phyloP scores from a whole-genome alignment of 495 filamentous ascomycete genomes.

The Penicillium odoratum region DNA sequence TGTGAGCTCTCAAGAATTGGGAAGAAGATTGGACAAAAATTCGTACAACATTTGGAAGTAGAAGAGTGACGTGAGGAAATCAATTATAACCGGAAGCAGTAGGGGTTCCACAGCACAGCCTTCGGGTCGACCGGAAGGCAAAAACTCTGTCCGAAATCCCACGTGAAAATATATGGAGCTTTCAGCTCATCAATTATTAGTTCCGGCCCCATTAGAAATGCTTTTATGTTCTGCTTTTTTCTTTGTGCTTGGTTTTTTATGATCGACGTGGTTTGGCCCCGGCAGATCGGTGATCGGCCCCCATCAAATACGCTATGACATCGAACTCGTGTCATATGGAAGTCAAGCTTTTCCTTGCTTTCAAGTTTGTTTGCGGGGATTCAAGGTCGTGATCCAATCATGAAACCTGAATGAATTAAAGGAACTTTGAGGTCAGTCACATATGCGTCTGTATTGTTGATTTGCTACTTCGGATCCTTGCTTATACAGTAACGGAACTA shows the following conservation, averaged over 20 bases:
- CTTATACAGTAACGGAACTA: not conserved
- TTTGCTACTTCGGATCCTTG: not conserved
- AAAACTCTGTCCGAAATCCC: slow-evolving; percentile 8
- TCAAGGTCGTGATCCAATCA: not conserved
- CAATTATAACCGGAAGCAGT: slow-evolving; percentile 15
- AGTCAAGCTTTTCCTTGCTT: not conserved
- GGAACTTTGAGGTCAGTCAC: not conserved
- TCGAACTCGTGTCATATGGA: not conserved
- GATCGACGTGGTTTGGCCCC: slow-evolving; percentile 12
- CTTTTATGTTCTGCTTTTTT: not conserved
- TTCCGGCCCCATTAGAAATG: not conserved
- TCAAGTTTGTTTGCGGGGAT: not conserved
- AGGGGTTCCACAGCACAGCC: slow-evolving; percentile 40
- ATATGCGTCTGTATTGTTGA: not conserved
- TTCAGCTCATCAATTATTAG: not conserved
- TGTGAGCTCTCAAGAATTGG: not conserved
- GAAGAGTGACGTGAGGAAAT: not conserved
- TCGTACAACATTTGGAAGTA: not conserved
- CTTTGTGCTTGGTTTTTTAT: not conserved
- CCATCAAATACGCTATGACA: slow-evolving; percentile 2
- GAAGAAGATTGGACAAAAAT: no score
- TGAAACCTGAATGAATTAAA: no score
- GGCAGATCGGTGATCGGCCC: slow-evolving; percentile 19
- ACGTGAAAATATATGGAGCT: not conserved
- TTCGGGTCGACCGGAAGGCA: slow-evolving; percentile 31